phyloP scores from a whole-genome alignment of 2,329 filamentous ascomycete species.

The Aspergillus neotritici region DNA sequence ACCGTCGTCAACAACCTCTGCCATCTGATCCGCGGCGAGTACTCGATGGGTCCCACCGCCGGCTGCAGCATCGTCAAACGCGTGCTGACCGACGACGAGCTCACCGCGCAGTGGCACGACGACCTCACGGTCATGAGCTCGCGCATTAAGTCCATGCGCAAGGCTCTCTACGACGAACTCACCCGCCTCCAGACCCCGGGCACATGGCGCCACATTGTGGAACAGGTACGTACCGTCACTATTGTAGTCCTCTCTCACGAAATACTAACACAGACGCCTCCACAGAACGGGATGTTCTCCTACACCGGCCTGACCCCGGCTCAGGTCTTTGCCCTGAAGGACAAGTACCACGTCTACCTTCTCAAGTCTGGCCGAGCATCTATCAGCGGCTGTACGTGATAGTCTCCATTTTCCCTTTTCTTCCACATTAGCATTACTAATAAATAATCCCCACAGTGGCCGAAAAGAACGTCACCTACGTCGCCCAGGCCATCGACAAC shows the following conservation, averaged over 20 bases:
- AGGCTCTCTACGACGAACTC: constrained; percentile 69
- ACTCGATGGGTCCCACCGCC: constrained; percentile 63
- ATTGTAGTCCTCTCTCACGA: neutral
- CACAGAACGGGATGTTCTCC: constrained; percentile 76
- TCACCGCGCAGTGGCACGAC: constrained; percentile 84
- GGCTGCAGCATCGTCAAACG: constrained; percentile 79
- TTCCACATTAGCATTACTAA: constrained; percentile 1
- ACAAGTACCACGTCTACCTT: constrained; percentile 42
- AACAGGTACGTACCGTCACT: constrained; percentile 61
- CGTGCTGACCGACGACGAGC: constrained; percentile 68
- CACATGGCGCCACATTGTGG: constrained; percentile 95
- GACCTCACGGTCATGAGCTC: constrained; percentile 89
- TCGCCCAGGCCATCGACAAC: constrained; percentile 35
- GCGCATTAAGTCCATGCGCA: constrained; percentile 86
- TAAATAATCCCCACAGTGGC: constrained; percentile 24
- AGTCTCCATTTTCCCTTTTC: neutral
- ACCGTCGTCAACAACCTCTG: constrained; percentile 35
- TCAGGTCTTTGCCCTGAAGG: constrained; percentile 40
- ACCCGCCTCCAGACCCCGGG: constrained; percentile 80
- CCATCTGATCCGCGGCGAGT: constrained; percentile 37
- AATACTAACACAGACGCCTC: neutral
- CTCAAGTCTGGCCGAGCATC: constrained; percentile 37
- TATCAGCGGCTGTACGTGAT: constrained; percentile 34
- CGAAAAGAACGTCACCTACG: constrained; percentile 36
- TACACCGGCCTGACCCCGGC: constrained; percentile 53